Evolutionary conservation across 306 rosid species (phyloP), one percentile per base, ranked within the genome.

Genomic region (Rosa multiflora): DNA sequence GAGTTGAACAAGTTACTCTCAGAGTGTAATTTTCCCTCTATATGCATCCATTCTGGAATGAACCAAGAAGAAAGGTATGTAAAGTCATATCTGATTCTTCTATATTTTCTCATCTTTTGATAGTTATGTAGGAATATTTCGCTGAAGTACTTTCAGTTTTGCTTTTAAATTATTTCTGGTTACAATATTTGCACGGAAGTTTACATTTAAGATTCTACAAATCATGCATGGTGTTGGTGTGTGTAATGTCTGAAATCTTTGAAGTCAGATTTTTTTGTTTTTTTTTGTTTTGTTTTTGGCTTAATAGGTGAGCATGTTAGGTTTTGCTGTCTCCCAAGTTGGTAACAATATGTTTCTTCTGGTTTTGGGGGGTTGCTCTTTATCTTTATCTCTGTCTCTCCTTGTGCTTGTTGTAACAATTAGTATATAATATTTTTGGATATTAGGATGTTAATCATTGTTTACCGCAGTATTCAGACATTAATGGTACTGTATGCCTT

Each of bases 1-100:
- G 99, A 96, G 89, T 88, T 96, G 86, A 95, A 96, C 93, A 96
- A 90, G 87, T 82, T 96, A 37, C 97, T 96, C 55, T 87, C 93
- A 63, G 99, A 96, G 91, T 96, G 99, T 79, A 96, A 96, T 84
- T 96, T 96, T 20, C 99, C 99, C 37, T 96, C 99, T 2, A 93
- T 96, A 88, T 93, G 99, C 73, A 96, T 96, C 81, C 99, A 96
- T 72, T 96, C 99, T 78, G 98, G 99, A 78, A 96, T 96, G 99
- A 86, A 94, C 23, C 99, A 96, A 75, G 99, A 96, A 79, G 99
- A 96, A 85, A 96, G 99, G 99, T 96, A 68, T 73, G 91, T 77
- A 44, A 52, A 32, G 7, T 35, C 6, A 10, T 23, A n/a, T 21
- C 2, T 20, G 12, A 20, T 58, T 8, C 37, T 12, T 23, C 20